Percentiles rank a stretch among this genome's conserved stretches.
Evolutionary conservation across 352 stramenopile genomes (phyloP).

Genomic region (Phytophthora pisi): DNA sequence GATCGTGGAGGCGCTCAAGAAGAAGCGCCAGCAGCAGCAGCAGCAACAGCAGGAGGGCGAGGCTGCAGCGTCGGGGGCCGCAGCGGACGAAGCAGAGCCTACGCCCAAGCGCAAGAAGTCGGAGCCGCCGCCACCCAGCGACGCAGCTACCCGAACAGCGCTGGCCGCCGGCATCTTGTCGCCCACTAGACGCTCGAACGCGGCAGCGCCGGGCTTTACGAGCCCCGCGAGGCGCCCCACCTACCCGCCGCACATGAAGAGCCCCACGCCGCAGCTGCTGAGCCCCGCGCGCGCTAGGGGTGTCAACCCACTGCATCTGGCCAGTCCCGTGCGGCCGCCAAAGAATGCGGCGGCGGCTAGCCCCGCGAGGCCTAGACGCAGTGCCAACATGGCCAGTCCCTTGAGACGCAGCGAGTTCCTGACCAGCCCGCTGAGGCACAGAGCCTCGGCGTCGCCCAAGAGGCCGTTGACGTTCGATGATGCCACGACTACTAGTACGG

Average conservation of each 20-base stretch:
- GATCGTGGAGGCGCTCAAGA: constrained; percentile 79
- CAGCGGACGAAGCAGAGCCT: constrained; percentile 26
- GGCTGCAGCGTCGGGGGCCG: constrained; percentile 7
- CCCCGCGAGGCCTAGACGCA: constrained; percentile 30
- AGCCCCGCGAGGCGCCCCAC: constrained; percentile 30
- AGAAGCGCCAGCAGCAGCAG: constrained; percentile 52
- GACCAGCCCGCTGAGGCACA: constrained; percentile 40
- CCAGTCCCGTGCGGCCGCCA: constrained; percentile 37
- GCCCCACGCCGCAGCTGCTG: constrained; percentile 27
- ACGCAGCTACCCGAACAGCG: constrained; percentile 11
- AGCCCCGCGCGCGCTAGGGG: constrained; percentile 27
- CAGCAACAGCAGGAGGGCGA: constrained; percentile 50
- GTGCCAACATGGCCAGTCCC: constrained; percentile 32
- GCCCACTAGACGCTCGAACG: constrained; percentile 18
- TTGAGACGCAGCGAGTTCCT: constrained; percentile 43
- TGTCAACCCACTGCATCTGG: constrained; percentile 33
- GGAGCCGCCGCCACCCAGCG: constrained; percentile 13
- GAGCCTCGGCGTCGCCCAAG: constrained; percentile 42
- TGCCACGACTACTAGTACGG: not conserved
- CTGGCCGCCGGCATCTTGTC: constrained; percentile 29
- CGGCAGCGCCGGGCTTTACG: constrained; percentile 17
- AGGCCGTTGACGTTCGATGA: constrained; percentile 43
- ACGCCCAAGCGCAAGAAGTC: constrained; percentile 34
- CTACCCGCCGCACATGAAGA: constrained; percentile 22
- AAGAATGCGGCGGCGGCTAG: constrained; percentile 26